Evolutionary conservation across 179 eudicot genomes (phyloP).

Genomic region (Silene noctiflora): DNA sequence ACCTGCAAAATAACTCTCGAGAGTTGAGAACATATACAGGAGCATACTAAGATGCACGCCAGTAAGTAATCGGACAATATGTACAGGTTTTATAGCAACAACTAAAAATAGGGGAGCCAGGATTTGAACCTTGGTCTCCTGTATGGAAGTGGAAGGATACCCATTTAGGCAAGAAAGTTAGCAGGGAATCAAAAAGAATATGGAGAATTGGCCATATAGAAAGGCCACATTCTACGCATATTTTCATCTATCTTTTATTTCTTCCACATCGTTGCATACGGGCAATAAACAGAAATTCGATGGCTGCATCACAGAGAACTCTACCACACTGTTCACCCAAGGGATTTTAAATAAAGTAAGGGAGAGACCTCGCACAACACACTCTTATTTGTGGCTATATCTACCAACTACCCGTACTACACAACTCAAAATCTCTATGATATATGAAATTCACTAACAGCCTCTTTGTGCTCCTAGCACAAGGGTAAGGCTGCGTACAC

Average conservation of each 20-base stretch:
- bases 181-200: neutral
- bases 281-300: too few species aligned
- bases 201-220: neutral
- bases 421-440: neutral
- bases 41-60: neutral
- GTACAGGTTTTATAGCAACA: neutral
- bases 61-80: neutral
- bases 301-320: too few species aligned
- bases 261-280: neutral
- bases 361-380: neutral
- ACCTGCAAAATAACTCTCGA: constrained; percentile 49
- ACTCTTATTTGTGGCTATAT: neutral
- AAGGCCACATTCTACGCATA: neutral
- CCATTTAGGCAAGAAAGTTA: neutral
- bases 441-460: neutral
- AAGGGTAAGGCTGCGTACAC: too few species aligned
- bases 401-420: neutral
- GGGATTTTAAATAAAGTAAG: neutral
- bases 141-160: neutral
- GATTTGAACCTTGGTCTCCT: neutral
- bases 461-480: too few species aligned
- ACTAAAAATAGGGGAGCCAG: neutral
- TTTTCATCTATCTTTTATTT: neutral
- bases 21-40: constrained; percentile 5
- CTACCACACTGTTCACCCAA: neutral